A percentile compares a stretch with the other conserved stretches of the same genome.
These are phyloP conservation scores for Ophiostoma perfectum DNA, from an alignment of 2,329 filamentous ascomycete species.

Conservation along the genomic window DNA sequence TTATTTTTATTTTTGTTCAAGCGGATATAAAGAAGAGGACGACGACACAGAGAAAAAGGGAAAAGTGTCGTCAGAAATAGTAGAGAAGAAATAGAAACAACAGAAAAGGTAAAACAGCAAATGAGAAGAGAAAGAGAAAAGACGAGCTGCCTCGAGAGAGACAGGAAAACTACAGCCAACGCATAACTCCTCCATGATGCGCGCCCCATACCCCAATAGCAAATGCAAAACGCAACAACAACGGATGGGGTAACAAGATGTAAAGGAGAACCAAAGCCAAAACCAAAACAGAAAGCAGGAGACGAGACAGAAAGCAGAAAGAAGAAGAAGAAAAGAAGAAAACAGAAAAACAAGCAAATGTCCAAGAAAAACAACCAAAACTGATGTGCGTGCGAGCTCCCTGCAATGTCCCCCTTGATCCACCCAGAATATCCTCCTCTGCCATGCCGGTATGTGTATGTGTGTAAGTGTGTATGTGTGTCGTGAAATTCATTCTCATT, in stretches of 20 bases:
- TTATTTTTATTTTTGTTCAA: background rate
- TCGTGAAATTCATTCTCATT: conserved; percentile 9
- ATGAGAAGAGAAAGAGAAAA: background rate
- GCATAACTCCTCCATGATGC: background rate
- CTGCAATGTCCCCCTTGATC: background rate
- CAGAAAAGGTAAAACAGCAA: background rate
- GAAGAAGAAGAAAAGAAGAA: background rate
- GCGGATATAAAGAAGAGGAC: conserved; percentile 7
- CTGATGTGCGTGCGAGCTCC: background rate
- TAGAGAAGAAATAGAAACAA: background rate
- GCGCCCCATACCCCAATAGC: background rate
- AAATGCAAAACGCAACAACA: background rate
- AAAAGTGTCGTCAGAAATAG: background rate
- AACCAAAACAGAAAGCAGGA: background rate
- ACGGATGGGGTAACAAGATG: conserved; percentile 7
- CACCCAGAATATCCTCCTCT: background rate
- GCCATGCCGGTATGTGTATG: background rate
- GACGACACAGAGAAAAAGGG: background rate
- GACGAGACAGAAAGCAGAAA: background rate
- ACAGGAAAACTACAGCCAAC: background rate
- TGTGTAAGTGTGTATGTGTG: background rate
- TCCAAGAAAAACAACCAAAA: conserved; percentile 2
- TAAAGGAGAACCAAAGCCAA: background rate
- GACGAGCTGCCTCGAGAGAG: background rate
- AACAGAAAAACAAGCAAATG: conserved; percentile 9